Evolutionary conservation across 495 filamentous ascomycete genomes (phyloP).

Genomic region (Bryoglossum gracile): DNA sequence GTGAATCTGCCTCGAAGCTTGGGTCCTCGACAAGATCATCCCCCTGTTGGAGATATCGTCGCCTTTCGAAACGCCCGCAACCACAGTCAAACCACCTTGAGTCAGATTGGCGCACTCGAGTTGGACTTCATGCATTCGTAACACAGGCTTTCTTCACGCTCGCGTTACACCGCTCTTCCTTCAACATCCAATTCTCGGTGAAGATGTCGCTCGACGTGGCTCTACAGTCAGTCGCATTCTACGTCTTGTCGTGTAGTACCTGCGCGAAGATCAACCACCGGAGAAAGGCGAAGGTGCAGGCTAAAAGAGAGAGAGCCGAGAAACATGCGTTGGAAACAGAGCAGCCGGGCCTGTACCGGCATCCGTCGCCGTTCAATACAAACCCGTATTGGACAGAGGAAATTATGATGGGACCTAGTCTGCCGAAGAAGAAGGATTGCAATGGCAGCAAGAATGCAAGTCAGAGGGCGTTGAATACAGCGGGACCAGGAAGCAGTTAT

Average conservation of each 20-base stretch:
- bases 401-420: conserved; percentile 68
- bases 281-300: conserved; percentile 59
- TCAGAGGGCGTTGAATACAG: conserved; percentile 41
- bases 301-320: conserved; percentile 51
- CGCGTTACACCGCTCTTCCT: not conserved
- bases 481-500: conserved; percentile 28
- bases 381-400: conserved; percentile 85
- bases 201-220: conserved; percentile 48
- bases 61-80: conserved; percentile 6
- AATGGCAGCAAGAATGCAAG: conserved; percentile 42
- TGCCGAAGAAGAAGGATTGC: conserved; percentile 51
- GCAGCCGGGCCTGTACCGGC: conserved; percentile 64
- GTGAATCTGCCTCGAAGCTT: too few relatives aligned
- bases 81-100: conserved; percentile 2
- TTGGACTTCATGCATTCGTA: conserved; percentile 22
- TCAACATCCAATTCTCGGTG: not conserved
- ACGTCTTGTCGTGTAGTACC: conserved; percentile 75
- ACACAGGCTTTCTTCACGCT: not conserved
- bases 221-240: conserved; percentile 78
- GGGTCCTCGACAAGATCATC: too few relatives aligned
- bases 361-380: conserved; percentile 74
- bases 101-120: not conserved
- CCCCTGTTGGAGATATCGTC: conserved; percentile 7
- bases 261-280: conserved; percentile 58
- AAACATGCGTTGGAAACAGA: conserved; percentile 53